Evolutionary conservation across 768 basidiomycete species (phyloP), one percentile per base, ranked within the genome.

Genomic region (Panaeolus papilionaceus): DNA sequence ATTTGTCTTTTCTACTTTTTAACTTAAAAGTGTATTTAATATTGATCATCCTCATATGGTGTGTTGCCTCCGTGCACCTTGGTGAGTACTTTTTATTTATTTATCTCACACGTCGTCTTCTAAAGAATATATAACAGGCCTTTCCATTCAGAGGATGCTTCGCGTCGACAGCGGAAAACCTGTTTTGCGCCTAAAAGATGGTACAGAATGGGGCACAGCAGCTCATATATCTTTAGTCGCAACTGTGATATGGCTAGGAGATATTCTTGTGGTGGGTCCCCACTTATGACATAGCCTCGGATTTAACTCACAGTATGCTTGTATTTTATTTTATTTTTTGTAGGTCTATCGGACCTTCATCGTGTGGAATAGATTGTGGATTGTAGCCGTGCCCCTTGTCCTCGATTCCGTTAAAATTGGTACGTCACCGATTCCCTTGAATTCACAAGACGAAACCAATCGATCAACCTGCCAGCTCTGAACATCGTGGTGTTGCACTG

Each of bases 261-360:
- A 79, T 61, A 65, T 66, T 38, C 73, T 79, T 16, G 75, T 75
- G 42, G 75, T 75, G 23, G 38, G 74, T 71, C 12, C 58, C 16
- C 14, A 0, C 62, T 58, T 33, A 49, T 16, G 10, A 7, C 28
- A 14, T 51, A 6, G 26, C 28, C 62, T 23, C 3, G 23, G n/a
- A 7, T 12, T 8, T 23, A 7, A 23, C 42, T 40, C 10, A 49
- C 44, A 39, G 5, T 33, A 33, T 33, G 5, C 33, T 3, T 23
- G 23, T 23, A 23, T 23, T 23, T 23, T 23, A 23, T 23, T 23
- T 23, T 3, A 33, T 38, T 38, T 47, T 8, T 61, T n/a, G 33
- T 64, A 78, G 77, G 75, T 76, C 28, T 78, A 75, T 66, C 71
- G 77, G 38, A 76, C 75, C 61, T 78, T 73, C 61, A 70, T 75